Conservation (phyloP, 768 basidiomycete species). For the Scleroderma citrinum region DNA sequence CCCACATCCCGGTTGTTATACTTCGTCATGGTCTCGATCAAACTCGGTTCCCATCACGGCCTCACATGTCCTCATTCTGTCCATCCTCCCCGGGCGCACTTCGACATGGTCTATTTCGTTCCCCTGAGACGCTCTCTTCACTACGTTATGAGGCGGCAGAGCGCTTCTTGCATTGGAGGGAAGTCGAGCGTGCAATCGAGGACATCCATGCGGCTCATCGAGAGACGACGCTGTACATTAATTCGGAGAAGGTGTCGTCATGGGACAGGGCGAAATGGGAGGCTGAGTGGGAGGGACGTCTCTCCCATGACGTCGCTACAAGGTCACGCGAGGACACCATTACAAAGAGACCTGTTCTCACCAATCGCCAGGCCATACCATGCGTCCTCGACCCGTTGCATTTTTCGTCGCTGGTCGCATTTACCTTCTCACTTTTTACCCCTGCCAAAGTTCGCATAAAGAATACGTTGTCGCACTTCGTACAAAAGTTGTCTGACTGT, state of each 20-base stretch:
- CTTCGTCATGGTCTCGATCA: conserved; percentile 38
- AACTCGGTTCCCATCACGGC: conserved; percentile 23
- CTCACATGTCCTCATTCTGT: conserved; percentile 49
- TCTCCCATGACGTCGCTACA: conserved; percentile 58
- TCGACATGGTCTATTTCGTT: conserved; percentile 55
- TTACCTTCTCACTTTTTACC: conserved; percentile 55
- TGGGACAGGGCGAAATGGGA: conserved; percentile 69
- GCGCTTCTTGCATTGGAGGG: conserved; percentile 67
- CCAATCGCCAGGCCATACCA: conserved; percentile 15
- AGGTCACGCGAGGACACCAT: conserved; percentile 38
- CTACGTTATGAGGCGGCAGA: conserved; percentile 62
- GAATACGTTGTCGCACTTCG: conserved; percentile 16
- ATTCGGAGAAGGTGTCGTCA: conserved; percentile 16
- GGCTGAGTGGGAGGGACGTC: conserved; percentile 51
- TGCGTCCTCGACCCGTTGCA: conserved; percentile 57
- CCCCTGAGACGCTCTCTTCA: conserved; percentile 51
- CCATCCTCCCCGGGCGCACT: conserved; percentile 48
- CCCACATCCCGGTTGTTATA: conserved; percentile 53
- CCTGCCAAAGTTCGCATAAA: conserved; percentile 33
- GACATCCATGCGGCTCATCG: conserved; percentile 32
- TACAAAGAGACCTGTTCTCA: conserved; percentile 13
- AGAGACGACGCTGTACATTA: conserved; percentile 14
- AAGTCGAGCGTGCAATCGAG: conserved; percentile 54
- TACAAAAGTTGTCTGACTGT: conserved; percentile 20
- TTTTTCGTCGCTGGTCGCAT: conserved; percentile 54